Evolutionary conservation across 2,329 filamentous ascomycete genomes (phyloP), one percentile per base, ranked within the genome.

Genomic region (Biscogniauxia marginata): DNA sequence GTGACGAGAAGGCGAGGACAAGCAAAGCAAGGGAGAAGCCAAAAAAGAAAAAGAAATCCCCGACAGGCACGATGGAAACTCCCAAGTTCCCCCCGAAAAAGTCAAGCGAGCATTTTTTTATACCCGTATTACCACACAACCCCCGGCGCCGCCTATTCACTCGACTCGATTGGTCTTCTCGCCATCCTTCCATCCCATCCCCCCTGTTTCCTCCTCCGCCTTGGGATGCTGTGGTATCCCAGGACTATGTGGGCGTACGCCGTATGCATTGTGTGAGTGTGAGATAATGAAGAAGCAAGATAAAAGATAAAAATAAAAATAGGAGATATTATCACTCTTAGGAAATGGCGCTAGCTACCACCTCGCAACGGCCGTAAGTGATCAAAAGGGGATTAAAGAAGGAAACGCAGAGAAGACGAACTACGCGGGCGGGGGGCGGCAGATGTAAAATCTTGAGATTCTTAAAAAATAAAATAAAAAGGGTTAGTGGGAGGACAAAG

Each of bases 301-400:
- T 3, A 6, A 39, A 39, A 16, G 30, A 39, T 46, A 53, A 45
- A 45, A 20, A 50, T 25, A 45, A 45, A 50, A 11, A 18, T 16
- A n/a, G n/a, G n/a, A n/a, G n/a, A n/a, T n/a, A n/a, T n/a, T n/a
- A n/a, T n/a, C n/a, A 39, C 24, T 25, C 24, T 6, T 6, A 11
- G 30, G 11, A 39, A 39, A 39, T 3, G 30, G n/a, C n/a, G n/a
- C 6, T 39, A 39, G 13, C n/a, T n/a, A n/a, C 30, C 43, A 13
- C 48, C 55, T 53, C 45, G 43, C 54, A 58, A 63, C 59, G 61
- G 61, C 61, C 61, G 61, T 63, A 63, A 63, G 52, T 11, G 20
- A 49, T 34, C 39, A 23, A 45, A 30, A 22, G 21, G 46, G n/a
- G n/a, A n/a, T n/a, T n/a, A n/a, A n/a, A n/a, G n/a, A 49, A 21